Conservation (phyloP, 805 yeast genomes). For the Schwanniomyces vanrijiae region DNA sequence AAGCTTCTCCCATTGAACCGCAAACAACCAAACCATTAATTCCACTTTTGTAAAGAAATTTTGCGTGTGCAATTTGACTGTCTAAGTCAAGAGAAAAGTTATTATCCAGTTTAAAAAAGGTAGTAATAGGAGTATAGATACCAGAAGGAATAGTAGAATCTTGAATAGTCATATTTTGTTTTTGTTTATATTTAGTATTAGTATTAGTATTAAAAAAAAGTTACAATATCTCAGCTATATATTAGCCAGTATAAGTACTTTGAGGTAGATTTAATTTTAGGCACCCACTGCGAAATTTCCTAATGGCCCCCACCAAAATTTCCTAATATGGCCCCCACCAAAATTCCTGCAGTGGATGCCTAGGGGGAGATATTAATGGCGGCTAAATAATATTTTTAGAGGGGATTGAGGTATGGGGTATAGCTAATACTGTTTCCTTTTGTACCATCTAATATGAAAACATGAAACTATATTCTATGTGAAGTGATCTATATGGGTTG, state of each 20-base stretch:
- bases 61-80: slow-evolving; percentile 29
- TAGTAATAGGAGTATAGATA: slow-evolving; percentile 27
- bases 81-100: slow-evolving; percentile 26
- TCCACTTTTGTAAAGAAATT: slow-evolving; percentile 22
- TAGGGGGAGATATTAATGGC: not conserved
- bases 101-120: slow-evolving; percentile 24
- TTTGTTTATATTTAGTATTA: not conserved
- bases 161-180: not conserved
- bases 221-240: not conserved
- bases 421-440: not conserved
- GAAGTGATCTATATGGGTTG: not conserved
- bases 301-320: not conserved
- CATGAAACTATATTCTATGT: not conserved
- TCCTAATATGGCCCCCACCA: too few species aligned
- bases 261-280: not conserved
- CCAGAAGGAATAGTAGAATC: slow-evolving; percentile 15
- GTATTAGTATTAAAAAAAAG: not conserved
- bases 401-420: not conserved
- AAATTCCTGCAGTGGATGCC: too few species aligned
- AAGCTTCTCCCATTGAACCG: slow-evolving; percentile 41
- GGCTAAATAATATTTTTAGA: not conserved
- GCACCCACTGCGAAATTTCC: not conserved
- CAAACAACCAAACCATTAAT: slow-evolving; percentile 34
- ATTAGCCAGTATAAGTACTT: not conserved
- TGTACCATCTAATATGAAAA: not conserved